Evolutionary conservation across 352 stramenopile genomes (phyloP).

Genomic region (Blastocystis sp.): DNA sequence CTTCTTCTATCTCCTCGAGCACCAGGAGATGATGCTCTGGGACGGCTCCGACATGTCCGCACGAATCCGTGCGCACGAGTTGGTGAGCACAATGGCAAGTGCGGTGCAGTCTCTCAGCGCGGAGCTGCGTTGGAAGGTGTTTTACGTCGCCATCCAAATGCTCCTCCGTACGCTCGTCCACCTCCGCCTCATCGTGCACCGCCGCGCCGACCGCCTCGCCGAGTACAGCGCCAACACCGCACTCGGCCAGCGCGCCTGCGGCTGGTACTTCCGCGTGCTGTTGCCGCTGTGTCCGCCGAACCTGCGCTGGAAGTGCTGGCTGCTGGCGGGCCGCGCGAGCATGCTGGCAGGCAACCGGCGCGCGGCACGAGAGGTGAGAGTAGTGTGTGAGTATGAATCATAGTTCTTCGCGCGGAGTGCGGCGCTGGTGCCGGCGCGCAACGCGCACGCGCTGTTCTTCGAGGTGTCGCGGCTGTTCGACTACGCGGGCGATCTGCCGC

Average conservation of each 20-base stretch:
- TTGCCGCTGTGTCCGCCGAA: background rate
- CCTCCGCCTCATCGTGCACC: background rate
- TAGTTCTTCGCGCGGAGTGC: constrained; percentile 7
- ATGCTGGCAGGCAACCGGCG: background rate
- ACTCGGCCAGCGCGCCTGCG: background rate
- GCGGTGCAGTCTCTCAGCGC: background rate
- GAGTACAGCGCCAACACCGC: background rate
- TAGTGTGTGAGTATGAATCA: background rate
- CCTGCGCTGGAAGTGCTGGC: constrained; percentile 3
- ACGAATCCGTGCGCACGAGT: background rate
- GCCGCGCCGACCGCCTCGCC: background rate
- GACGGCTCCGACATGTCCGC: background rate
- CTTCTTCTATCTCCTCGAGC: constrained; percentile 32
- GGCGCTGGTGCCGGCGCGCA: background rate
- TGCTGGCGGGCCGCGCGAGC: background rate
- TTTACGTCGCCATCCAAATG: constrained; percentile 32
- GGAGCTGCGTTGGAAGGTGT: constrained; percentile 53
- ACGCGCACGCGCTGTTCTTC: constrained; percentile 6
- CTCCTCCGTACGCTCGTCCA: constrained; percentile 24
- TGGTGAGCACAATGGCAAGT: background rate
- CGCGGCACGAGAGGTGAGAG: background rate
- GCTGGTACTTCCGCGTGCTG: background rate
- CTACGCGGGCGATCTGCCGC: background rate
- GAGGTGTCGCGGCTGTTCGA: constrained; percentile 4
- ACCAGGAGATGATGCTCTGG: constrained; percentile 15